phyloP scores from a whole-genome alignment of 2,329 filamentous ascomycete genomes.

The Xylariaceae sp. region DNA sequence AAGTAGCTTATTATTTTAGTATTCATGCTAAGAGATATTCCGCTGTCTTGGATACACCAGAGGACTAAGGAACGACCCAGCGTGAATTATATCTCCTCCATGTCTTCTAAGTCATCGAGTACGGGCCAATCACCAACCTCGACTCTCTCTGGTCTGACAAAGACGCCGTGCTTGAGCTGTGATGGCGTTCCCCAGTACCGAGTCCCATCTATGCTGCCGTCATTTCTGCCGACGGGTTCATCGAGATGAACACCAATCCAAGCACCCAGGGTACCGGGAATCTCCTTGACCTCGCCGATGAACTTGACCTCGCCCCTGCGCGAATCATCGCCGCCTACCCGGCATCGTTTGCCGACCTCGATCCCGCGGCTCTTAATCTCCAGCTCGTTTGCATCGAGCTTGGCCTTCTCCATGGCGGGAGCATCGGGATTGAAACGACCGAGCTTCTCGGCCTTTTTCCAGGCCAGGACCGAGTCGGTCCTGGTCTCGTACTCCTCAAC shows the following conservation, averaged over 20 bases:
- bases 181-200: slow-evolving; percentile 66
- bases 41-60: background rate
- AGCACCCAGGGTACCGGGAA: slow-evolving; percentile 56
- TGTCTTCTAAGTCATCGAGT: slow-evolving; percentile 69
- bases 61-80: slow-evolving; percentile 10
- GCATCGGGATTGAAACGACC: slow-evolving; percentile 90
- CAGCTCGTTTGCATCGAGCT: slow-evolving; percentile 60
- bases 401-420: slow-evolving; percentile 65
- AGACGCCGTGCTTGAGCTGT: slow-evolving; percentile 65
- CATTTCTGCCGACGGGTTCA: slow-evolving; percentile 78
- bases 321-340: slow-evolving; percentile 61
- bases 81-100: slow-evolving; percentile 60
- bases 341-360: slow-evolving; percentile 56
- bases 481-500: slow-evolving; percentile 78
- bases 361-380: slow-evolving; percentile 69
- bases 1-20: background rate
- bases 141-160: slow-evolving; percentile 72
- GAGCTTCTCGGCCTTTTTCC: slow-evolving; percentile 94
- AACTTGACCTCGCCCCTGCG: slow-evolving; percentile 66
- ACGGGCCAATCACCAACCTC: slow-evolving; percentile 69
- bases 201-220: slow-evolving; percentile 63
- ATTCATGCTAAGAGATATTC: slow-evolving; percentile 1
- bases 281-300: slow-evolving; percentile 69
- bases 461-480: slow-evolving; percentile 82
- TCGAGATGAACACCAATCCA: slow-evolving; percentile 75